Evolutionary conservation across 2,329 filamentous ascomycete species (phyloP).

Genomic region (Thielaviopsis populi): DNA sequence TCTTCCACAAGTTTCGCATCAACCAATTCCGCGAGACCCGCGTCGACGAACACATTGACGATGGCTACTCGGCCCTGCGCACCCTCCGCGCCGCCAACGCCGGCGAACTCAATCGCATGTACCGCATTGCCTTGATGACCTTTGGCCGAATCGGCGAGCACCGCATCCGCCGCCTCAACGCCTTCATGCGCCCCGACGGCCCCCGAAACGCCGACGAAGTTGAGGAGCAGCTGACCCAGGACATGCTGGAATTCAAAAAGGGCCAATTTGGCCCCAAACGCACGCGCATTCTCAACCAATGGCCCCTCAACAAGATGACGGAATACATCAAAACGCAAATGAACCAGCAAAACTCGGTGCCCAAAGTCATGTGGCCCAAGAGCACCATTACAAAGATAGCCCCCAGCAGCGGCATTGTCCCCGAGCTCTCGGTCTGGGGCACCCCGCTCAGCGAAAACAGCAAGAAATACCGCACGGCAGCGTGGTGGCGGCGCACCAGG

Average conservation of each 20-base stretch:
- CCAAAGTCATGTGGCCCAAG: conserved; percentile 22
- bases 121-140: conserved; percentile 31
- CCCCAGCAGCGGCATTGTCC: conserved; percentile 22
- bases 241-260: neutral
- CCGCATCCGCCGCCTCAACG: conserved; percentile 32
- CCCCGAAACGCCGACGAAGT: conserved; percentile 30
- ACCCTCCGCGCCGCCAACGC: conserved; percentile 38
- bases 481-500: conserved; percentile 33
- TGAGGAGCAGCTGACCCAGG: conserved; percentile 22
- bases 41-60: conserved; percentile 24
- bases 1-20: conserved; percentile 33
- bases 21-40: conserved; percentile 23
- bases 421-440: conserved; percentile 35
- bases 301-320: conserved; percentile 33
- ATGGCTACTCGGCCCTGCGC: conserved; percentile 31
- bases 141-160: conserved; percentile 40
- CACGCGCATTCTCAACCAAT: conserved; percentile 30
- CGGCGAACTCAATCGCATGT: conserved; percentile 34
- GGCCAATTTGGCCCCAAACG: conserved; percentile 4
- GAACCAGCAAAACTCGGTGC: conserved; percentile 22
- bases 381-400: conserved; percentile 17
- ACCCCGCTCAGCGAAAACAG: conserved; percentile 22
- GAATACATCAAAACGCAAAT: conserved; percentile 30
- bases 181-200: conserved; percentile 26
- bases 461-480: conserved; percentile 7